Percentiles rank a stretch among this genome's conserved stretches.
phyloP scores from a whole-genome alignment of 1,139 yeast species.

The Taphrina populina region DNA sequence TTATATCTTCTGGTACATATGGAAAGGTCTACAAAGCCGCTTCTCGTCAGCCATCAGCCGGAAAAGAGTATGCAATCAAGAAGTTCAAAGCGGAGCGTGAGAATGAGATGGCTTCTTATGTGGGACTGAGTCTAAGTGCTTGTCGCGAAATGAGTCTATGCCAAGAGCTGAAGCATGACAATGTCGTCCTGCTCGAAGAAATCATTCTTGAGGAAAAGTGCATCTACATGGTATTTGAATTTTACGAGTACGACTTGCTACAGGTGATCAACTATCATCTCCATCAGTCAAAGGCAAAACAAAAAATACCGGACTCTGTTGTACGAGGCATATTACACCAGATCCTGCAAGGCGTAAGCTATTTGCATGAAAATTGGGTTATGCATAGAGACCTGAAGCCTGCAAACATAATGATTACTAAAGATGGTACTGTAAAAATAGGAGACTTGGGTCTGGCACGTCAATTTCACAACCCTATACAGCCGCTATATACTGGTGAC shows the following conservation, averaged over 20 bases:
- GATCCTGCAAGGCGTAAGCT: constrained; percentile 84
- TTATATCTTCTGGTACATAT: constrained; percentile 97
- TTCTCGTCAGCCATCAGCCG: constrained; percentile 34
- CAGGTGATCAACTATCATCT: constrained; percentile 31
- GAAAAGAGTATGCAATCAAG: constrained; percentile 65
- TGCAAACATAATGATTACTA: constrained; percentile 94
- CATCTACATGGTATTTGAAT: constrained; percentile 92
- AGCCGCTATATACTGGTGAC: constrained; percentile 87
- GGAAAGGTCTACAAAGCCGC: constrained; percentile 93
- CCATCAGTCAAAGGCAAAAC: constrained; percentile 79
- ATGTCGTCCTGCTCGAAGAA: constrained; percentile 76
- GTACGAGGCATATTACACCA: constrained; percentile 88
- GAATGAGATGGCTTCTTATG: constrained; percentile 83
- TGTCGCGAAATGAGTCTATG: constrained; percentile 86
- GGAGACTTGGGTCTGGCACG: constrained; percentile 92
- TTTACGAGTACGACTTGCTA: constrained; percentile 89
- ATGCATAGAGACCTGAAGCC: constrained; percentile 95
- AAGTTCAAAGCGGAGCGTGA: constrained; percentile 93
- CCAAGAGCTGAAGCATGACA: constrained; percentile 76
- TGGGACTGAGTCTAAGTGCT: constrained; percentile 95
- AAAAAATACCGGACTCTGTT: constrained; percentile 78
- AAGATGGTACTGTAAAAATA: constrained; percentile 83
- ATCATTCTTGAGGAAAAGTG: constrained; percentile 86
- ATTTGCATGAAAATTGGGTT: constrained; percentile 92
- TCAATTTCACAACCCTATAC: constrained; percentile 82